phyloP scores from a whole-genome alignment of 1,139 yeast genomes.

The Yamadazyma aaseri region DNA sequence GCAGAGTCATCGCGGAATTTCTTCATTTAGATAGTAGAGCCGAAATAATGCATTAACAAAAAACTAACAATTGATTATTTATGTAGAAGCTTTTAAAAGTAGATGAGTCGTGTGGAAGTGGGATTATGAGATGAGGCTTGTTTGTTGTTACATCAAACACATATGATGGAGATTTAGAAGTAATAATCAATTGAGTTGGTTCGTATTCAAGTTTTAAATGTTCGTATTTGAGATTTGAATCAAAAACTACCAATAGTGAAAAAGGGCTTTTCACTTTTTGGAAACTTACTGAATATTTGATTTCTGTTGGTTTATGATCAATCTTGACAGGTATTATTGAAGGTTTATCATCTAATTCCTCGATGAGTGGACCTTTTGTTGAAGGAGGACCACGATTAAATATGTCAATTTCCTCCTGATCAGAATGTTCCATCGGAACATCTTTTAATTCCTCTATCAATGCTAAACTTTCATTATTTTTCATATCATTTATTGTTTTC shows the following conservation, averaged over 20 bases:
- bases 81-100: slow-evolving; percentile 9
- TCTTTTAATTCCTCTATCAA: slow-evolving; percentile 37
- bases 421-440: slow-evolving; percentile 11
- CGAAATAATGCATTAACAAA: slow-evolving; percentile 7
- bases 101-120: slow-evolving; percentile 5
- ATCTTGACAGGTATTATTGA: background rate
- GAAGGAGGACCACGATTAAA: slow-evolving; percentile 2
- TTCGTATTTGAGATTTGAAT: slow-evolving; percentile 12
- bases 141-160: slow-evolving; percentile 5
- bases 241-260: slow-evolving; percentile 7
- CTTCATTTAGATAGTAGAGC: background rate
- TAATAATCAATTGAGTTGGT: slow-evolving; percentile 6
- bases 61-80: slow-evolving; percentile 5
- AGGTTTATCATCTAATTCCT: slow-evolving; percentile 28
- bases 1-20: too few species aligned
- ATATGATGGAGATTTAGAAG: slow-evolving; percentile 5
- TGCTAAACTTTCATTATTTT: slow-evolving; percentile 40
- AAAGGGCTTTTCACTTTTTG: slow-evolving; percentile 8
- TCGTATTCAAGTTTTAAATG: slow-evolving; percentile 6
- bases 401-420: slow-evolving; percentile 13
- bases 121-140: slow-evolving; percentile 6
- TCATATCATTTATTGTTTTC: slow-evolving; percentile 30
- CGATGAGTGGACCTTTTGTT: slow-evolving; percentile 32
- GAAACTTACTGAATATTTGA: slow-evolving; percentile 11
- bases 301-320: slow-evolving; percentile 1